Evolutionary conservation across 2,329 filamentous ascomycete genomes (phyloP), one percentile per base, ranked within the genome.

Genomic region (Rhynchosporium secalis): DNA sequence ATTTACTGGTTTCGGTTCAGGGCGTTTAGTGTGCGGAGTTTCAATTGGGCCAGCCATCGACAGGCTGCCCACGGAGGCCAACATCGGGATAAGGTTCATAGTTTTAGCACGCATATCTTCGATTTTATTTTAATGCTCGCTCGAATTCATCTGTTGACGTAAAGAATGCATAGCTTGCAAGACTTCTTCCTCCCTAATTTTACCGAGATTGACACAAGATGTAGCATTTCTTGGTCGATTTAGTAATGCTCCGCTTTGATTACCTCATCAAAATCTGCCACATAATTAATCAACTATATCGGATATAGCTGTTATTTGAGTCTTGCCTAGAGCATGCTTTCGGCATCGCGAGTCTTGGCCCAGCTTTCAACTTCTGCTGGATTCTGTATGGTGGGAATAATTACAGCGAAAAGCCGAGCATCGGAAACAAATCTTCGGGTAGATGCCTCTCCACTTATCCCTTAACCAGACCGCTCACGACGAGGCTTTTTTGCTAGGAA

Each of bases 331-430:
- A 36, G 15, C 20, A 10, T 40, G 9, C 10, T 28, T 54, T 33
- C 38, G 33, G 40, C 51, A 20, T 40, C 38, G 33, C 15, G n/a
- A 46, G n/a, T n/a, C n/a, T 26, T 46, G 43, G n/a, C n/a, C 43
- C 33, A 36, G 33, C 33, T 36, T 36, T 41, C 6, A 38, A 9
- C 49, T 5, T 26, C 29, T 28, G 28, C 49, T 13, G 56, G 26
- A 26, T 41, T 49, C 26, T 52, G 38, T 52, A 43, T 59, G 57
- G 57, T 59, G 57, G 57, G 36, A 59, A 59, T 52, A 52, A 28
- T 59, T 29, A 8, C 28, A 26, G 13, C 33, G 26, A 13, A 58
- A 58, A 51, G 47, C 38, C 38, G 54, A 56, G 54, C 52, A 20
- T 20, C 31, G 47, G 47, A 51, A 51, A 5, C 5, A 6, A 36